A percentile compares a stretch with the other conserved stretches of the same genome.
These are phyloP conservation scores for Fusarium transvaalense DNA, from an alignment of 2,329 filamentous ascomycete genomes.

Conservation along the genomic window DNA sequence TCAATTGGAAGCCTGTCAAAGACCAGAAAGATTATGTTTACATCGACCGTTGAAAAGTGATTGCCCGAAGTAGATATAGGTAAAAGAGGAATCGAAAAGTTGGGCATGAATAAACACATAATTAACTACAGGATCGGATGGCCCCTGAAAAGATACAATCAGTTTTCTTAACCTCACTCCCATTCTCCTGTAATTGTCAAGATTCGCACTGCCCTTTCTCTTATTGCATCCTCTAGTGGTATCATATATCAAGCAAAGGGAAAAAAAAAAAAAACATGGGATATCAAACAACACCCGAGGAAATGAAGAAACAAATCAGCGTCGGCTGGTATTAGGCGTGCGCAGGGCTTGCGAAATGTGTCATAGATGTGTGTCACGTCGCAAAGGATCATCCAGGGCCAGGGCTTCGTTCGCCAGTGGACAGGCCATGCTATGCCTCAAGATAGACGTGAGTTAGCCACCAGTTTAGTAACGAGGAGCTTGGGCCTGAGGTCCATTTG, in stretches of 20 bases:
- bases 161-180: constrained; percentile 20
- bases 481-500: constrained; percentile 52
- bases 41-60: background rate
- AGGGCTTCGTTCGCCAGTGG: constrained; percentile 16
- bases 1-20: background rate
- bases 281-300: constrained; percentile 34
- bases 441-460: background rate
- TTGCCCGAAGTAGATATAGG: background rate
- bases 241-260: constrained; percentile 48
- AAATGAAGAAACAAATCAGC: constrained; percentile 44
- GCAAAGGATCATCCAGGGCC: constrained; percentile 29
- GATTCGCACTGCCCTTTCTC: constrained; percentile 43
- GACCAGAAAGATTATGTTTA: background rate
- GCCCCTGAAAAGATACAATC: constrained; percentile 17
- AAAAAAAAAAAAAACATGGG: constrained; percentile 30
- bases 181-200: constrained; percentile 32
- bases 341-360: constrained; percentile 39
- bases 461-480: constrained; percentile 36
- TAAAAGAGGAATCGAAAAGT: background rate
- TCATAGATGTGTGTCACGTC: constrained; percentile 40
- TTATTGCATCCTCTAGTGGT: constrained; percentile 50
- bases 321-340: constrained; percentile 47
- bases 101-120: constrained; percentile 27
- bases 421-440: constrained; percentile 17
- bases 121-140: constrained; percentile 39